phyloP scores from a whole-genome alignment of 1,139 yeast species.

The Sugiyamaella japonica region DNA sequence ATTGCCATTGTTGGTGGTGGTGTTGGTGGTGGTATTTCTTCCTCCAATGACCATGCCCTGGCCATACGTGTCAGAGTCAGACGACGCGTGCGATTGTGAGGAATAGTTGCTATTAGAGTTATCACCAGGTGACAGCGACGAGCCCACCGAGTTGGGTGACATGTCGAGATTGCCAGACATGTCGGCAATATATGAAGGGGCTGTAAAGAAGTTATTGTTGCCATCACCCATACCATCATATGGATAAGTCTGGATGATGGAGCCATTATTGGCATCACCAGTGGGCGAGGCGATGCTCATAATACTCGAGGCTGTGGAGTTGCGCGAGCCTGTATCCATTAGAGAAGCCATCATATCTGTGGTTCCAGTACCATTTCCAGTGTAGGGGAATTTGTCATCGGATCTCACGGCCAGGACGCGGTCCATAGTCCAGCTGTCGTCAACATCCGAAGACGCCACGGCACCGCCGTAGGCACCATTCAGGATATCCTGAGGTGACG shows the following conservation, averaged over 20 bases:
- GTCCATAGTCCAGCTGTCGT: slow-evolving; percentile 12
- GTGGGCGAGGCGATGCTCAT: slow-evolving; percentile 11
- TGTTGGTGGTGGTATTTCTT: not conserved
- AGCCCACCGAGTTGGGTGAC: slow-evolving; percentile 14
- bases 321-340: not conserved
- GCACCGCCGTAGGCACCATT: slow-evolving; percentile 16
- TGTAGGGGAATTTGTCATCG: not conserved
- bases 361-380: not conserved
- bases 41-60: slow-evolving; percentile 6
- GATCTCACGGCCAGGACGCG: not conserved
- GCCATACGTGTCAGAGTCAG: slow-evolving; percentile 12
- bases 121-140: slow-evolving; percentile 11
- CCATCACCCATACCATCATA: slow-evolving; percentile 1
- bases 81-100: slow-evolving; percentile 7
- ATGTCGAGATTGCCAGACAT: not conserved
- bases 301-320: slow-evolving; percentile 7
- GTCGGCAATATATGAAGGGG: slow-evolving; percentile 7
- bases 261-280: not conserved
- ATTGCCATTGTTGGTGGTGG: slow-evolving; percentile 1
- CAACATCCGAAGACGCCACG: slow-evolving; percentile 1
- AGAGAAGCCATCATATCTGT: slow-evolving; percentile 3
- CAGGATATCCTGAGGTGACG: slow-evolving; percentile 31
- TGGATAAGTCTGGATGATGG: slow-evolving; percentile 3
- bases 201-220: not conserved
- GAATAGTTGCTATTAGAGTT: slow-evolving; percentile 12